Evolutionary conservation across 2,329 filamentous ascomycete genomes (phyloP), one percentile per base, ranked within the genome.

Genomic region (Aspergillus aculeatus): DNA sequence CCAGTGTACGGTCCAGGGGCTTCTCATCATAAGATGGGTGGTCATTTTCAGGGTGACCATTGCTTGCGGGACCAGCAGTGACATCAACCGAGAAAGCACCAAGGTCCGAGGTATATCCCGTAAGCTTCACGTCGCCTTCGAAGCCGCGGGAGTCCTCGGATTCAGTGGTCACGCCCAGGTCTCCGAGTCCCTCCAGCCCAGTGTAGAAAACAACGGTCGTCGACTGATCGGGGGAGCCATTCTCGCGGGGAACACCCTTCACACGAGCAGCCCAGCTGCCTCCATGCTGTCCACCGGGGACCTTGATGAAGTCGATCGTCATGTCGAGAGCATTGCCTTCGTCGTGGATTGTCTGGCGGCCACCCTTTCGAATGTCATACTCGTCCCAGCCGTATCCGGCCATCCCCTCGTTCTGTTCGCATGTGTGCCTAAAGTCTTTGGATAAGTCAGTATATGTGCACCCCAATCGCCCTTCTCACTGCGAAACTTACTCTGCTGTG

Each of bases 351-450:
- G 90, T 90, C 77, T 99, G 92, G 23, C 90, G 83, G 58, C 95
- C 95, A 63, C 95, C 95, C 58, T 84, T 89, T 59, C 95, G 85
- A 23, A 92, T 88, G 77, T 99, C 95, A 75, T 96, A 99, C 74
- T 96, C 91, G 70, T 98, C 93, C 95, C 95, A 99, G 63, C 95
- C 95, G 75, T 99, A 99, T 58, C 94, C 94, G 51, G 87, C 89
- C 84, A 99, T 96, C 65, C 90, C 90, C 74, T 96, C 92, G 74
- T 95, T 86, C 75, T 99, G 95, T 76, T 98, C 95, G 78, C 95
- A 99, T 0, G 95, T 97, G 75, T 96, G 92, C 65, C 95, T 88
- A 69, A 97, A 89, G 68, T 88, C 91, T 95, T 72, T 2, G 56
- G 26, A 21, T 21, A 61, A n/a, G 66, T 73, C 35, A 72, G 67